phyloP scores from a whole-genome alignment of 75 land plant species.

The Pseudotsuga menziesii region DNA sequence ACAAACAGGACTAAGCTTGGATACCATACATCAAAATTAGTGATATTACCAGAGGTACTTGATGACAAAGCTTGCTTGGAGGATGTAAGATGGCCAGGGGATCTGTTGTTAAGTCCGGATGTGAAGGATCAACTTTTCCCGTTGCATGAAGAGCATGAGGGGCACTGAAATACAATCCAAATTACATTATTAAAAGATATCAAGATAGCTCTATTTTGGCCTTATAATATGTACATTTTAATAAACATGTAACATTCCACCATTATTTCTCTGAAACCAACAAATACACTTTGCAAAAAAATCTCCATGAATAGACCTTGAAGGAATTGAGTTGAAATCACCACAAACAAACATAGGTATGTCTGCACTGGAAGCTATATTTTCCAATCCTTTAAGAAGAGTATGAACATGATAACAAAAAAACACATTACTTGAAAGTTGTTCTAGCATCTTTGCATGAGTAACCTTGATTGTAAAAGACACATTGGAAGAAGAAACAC shows the following conservation, averaged over 20 bases:
- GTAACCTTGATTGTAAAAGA: neutral
- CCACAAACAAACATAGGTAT: slow-evolving; percentile 99
- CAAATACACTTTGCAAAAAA: neutral
- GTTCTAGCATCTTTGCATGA: neutral
- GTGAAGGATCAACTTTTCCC: slow-evolving; percentile 77
- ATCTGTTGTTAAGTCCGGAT: slow-evolving; percentile 79
- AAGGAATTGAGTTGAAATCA: slow-evolving; percentile 94
- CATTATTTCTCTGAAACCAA: neutral
- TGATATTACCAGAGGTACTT: slow-evolving; percentile 67
- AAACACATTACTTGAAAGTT: neutral
- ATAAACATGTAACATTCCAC: neutral
- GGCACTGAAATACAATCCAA: slow-evolving; percentile 54
- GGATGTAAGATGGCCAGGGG: slow-evolving; percentile 87
- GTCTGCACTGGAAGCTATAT: slow-evolving; percentile 96
- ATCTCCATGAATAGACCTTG: slow-evolving; percentile 57
- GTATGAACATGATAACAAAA: slow-evolving; percentile 75
- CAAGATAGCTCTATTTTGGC: neutral
- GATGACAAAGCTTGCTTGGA: slow-evolving; percentile 70
- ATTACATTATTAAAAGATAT: slow-evolving; percentile 1
- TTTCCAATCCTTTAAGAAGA: slow-evolving; percentile 89
- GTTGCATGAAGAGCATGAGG: slow-evolving; percentile 91
- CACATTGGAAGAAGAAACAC: neutral
- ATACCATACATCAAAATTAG: neutral
- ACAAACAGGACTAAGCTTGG: neutral
- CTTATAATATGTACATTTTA: neutral